phyloP scores from a whole-genome alignment of 768 basidiomycete species.

The Cystobasidium onofrii region DNA sequence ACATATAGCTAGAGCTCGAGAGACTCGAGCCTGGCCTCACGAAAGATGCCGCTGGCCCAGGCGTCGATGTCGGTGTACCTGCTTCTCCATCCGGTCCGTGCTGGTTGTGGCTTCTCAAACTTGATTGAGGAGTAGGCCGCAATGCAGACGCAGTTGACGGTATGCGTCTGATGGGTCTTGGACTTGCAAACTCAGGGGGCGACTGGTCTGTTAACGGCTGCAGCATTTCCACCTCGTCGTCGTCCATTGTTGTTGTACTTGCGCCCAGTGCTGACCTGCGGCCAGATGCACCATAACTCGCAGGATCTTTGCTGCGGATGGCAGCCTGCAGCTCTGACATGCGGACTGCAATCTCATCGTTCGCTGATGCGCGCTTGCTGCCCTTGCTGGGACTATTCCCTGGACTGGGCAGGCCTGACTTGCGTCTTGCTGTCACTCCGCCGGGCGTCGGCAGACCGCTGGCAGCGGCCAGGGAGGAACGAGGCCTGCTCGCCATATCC shows the following conservation, averaged over 20 bases:
- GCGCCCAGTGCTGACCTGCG: background rate
- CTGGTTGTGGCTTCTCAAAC: background rate
- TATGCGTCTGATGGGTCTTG: slow-evolving; percentile 6
- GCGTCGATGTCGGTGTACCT: slow-evolving; percentile 14
- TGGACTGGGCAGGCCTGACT: slow-evolving; percentile 14
- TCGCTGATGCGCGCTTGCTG: background rate
- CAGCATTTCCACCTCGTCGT: slow-evolving; percentile 14
- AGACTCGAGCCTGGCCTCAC: slow-evolving; percentile 23
- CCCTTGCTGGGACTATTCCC: slow-evolving; percentile 2
- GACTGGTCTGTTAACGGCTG: background rate
- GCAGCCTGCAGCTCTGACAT: slow-evolving; percentile 29
- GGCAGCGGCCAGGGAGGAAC: slow-evolving; percentile 7
- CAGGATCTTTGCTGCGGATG: slow-evolving; percentile 13
- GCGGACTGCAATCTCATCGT: slow-evolving; percentile 13
- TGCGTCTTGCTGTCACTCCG: slow-evolving; percentile 1
- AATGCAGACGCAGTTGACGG: background rate
- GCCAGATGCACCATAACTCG: slow-evolving; percentile 7
- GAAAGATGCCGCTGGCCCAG: slow-evolving; percentile 4
- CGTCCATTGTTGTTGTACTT: background rate
- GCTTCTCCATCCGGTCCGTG: background rate
- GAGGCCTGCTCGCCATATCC: slow-evolving; percentile 4
- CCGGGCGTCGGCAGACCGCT: slow-evolving; percentile 21
- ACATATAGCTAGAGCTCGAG: slow-evolving; percentile 24
- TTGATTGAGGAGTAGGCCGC: background rate
- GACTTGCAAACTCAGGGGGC: background rate